Percentiles rank a stretch among this genome's conserved stretches.
phyloP scores from a whole-genome alignment of 805 yeast genomes.

The Candida nemodendra region DNA sequence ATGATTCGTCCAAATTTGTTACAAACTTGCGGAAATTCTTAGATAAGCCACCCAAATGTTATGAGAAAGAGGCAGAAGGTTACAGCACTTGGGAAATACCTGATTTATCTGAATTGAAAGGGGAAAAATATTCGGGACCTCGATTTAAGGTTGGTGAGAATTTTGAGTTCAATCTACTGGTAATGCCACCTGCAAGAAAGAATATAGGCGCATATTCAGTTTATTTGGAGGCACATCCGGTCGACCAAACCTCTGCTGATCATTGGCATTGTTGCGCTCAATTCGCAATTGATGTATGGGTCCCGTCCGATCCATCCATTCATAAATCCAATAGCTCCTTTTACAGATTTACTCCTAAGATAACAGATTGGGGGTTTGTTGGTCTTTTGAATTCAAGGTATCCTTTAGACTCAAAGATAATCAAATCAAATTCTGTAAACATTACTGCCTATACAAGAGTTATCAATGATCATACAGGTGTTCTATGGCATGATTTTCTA shows the following conservation, averaged over 20 bases:
- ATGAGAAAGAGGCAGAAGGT: conserved; percentile 30
- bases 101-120: conserved; percentile 31
- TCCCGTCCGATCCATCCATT: conserved; percentile 66
- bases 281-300: conserved; percentile 81
- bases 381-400: conserved; percentile 63
- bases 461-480: conserved; percentile 88
- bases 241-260: conserved; percentile 24
- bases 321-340: conserved; percentile 62
- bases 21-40: conserved; percentile 20
- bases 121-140: conserved; percentile 40
- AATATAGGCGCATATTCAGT: conserved; percentile 60
- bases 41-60: conserved; percentile 32
- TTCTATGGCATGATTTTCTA: conserved; percentile 84
- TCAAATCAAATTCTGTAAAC: conserved; percentile 55
- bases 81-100: conserved; percentile 40
- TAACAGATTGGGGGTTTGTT: conserved; percentile 96
- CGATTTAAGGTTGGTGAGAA: conserved; percentile 54
- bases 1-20: conserved; percentile 23
- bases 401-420: conserved; percentile 25
- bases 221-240: conserved; percentile 74
- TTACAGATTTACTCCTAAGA: conserved; percentile 73
- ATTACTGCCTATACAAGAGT: conserved; percentile 76
- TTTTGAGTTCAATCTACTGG: conserved; percentile 63
- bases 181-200: conserved; percentile 74
- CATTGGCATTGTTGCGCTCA: conserved; percentile 91